These are phyloP conservation scores for Epichloe aotearoae DNA, from an alignment of 2,329 filamentous ascomycete species.

Conservation along the genomic window DNA sequence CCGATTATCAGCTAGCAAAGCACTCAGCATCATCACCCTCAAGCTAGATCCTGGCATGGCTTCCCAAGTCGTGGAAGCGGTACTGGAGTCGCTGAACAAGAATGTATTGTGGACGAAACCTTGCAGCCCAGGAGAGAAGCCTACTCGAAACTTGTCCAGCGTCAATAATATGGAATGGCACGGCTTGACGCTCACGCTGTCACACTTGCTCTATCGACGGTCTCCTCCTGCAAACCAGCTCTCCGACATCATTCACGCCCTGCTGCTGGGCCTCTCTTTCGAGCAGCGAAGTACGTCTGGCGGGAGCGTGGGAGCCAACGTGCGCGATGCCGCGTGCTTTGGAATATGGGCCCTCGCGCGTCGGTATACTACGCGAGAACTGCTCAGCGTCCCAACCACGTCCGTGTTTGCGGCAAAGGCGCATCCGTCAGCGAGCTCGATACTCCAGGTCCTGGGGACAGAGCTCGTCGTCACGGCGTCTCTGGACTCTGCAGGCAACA, in stretches of 20 bases:
- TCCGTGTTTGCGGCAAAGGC: conserved; percentile 28
- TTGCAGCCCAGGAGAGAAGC: conserved; percentile 19
- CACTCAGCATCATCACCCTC: conserved; percentile 73
- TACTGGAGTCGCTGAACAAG: conserved; percentile 54
- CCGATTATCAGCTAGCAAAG: conserved; percentile 81
- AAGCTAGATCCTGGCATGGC: conserved; percentile 72
- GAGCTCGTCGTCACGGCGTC: conserved; percentile 73
- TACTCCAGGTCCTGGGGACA: conserved; percentile 66
- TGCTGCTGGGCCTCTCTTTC: conserved; percentile 72
- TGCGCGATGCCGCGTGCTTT: conserved; percentile 91
- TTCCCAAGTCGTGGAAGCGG: conserved; percentile 72
- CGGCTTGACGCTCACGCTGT: conserved; percentile 74
- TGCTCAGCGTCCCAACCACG: conserved; percentile 47
- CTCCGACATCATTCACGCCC: conserved; percentile 58
- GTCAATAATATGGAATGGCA: conserved; percentile 85
- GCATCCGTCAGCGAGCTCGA: conserved; percentile 26
- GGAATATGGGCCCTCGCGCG: conserved; percentile 88
- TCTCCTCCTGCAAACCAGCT: conserved; percentile 63
- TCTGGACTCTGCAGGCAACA: conserved; percentile 84
- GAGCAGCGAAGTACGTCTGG: conserved; percentile 80
- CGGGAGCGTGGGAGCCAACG: conserved; percentile 74
- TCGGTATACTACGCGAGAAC: conserved; percentile 69
- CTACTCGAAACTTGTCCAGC: conserved; percentile 49
- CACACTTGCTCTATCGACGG: conserved; percentile 73
- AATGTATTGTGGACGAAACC: conserved; percentile 42